Evolutionary conservation across 108 stramenopile genomes (phyloP).

Genomic region (Mediolabrus comicus): DNA sequence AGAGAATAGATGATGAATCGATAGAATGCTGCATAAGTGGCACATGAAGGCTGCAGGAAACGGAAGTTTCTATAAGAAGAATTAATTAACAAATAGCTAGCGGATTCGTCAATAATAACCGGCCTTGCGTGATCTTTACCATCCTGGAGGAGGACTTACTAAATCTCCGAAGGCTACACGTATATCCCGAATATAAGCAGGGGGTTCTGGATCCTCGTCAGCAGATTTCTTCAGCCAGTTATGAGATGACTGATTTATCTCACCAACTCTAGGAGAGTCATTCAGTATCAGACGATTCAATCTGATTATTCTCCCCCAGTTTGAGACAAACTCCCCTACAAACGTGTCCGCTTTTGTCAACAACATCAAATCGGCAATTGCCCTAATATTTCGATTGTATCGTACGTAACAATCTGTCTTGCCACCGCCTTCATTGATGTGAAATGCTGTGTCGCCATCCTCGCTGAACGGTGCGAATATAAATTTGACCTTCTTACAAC

Average conservation of each 20-base stretch:
- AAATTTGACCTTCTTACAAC: neutral
- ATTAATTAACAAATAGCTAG: neutral
- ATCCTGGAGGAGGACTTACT: neutral
- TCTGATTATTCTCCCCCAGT: conserved; percentile 3
- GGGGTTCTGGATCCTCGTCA: neutral
- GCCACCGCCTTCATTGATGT: neutral
- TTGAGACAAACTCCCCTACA: neutral
- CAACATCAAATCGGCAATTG: neutral
- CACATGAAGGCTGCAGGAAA: no score
- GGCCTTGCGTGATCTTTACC: no score
- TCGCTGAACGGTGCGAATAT: neutral
- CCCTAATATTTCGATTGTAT: neutral
- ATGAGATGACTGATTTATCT: neutral
- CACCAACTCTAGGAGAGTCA: neutral
- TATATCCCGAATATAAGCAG: neutral
- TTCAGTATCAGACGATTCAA: neutral
- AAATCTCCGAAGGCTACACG: neutral
- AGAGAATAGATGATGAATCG: conserved; percentile 13
- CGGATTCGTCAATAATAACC: neutral
- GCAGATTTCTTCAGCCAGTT: neutral
- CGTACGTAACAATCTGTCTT: neutral
- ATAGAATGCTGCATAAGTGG: neutral
- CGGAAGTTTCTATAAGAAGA: no score
- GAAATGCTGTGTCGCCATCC: neutral
- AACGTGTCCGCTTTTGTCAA: neutral